These are phyloP conservation scores for Fusarium torreyae DNA, from an alignment of 2,329 filamentous ascomycete genomes.

Conservation along the genomic window DNA sequence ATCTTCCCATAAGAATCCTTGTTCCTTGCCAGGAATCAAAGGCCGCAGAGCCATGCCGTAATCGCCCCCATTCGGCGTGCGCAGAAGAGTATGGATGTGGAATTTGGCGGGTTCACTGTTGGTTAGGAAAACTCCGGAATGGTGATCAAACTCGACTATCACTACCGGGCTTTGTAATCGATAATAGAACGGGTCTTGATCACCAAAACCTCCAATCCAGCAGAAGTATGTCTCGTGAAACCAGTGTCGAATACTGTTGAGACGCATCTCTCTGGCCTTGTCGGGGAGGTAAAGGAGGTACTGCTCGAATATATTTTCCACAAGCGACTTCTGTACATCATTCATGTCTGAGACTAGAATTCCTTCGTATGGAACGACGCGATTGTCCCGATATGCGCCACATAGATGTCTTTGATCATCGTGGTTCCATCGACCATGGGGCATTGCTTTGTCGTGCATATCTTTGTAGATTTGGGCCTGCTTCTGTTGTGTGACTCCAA, in stretches of 20 bases:
- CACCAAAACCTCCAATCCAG: constrained; percentile 80
- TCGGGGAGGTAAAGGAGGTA: constrained; percentile 79
- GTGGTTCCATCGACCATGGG: constrained; percentile 80
- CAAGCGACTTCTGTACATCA: constrained; percentile 64
- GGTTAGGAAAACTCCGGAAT: constrained; percentile 82
- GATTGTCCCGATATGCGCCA: constrained; percentile 84
- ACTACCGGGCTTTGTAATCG: constrained; percentile 83
- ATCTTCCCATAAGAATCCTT: constrained; percentile 46
- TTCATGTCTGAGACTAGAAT: constrained; percentile 67
- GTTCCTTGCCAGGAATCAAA: constrained; percentile 54
- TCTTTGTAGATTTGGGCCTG: constrained; percentile 70
- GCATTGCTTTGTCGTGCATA: constrained; percentile 77
- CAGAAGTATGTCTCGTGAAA: constrained; percentile 82
- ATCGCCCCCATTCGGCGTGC: constrained; percentile 82
- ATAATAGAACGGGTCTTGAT: constrained; percentile 82
- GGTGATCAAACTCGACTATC: constrained; percentile 84
- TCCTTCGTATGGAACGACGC: constrained; percentile 82
- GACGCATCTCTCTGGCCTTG: constrained; percentile 66
- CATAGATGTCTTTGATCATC: constrained; percentile 85
- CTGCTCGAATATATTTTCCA: constrained; percentile 73
- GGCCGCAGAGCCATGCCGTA: constrained; percentile 73
- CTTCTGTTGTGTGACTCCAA: constrained; percentile 62
- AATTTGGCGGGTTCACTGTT: constrained; percentile 83
- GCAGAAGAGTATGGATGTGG: constrained; percentile 81
- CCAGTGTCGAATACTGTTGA: constrained; percentile 68